Evolutionary conservation across 2,329 filamentous ascomycete species (phyloP).

Genomic region (Aureobasidium vineae): DNA sequence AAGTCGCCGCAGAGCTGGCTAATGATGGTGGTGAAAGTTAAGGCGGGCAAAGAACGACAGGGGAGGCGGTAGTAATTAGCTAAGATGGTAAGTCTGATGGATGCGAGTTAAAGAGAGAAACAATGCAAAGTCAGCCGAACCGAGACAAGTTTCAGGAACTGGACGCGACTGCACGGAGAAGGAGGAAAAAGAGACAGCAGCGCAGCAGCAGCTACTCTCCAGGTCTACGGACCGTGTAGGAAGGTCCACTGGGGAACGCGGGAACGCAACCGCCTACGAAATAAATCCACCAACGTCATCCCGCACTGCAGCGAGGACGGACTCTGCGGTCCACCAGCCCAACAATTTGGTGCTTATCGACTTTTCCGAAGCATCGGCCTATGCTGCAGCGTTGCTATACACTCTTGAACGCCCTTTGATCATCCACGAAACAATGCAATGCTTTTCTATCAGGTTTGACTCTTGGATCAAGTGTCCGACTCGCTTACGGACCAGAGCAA

Average conservation of each 20-base stretch:
- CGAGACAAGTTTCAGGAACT: constrained; percentile 26
- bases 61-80: constrained; percentile 6
- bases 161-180: background rate
- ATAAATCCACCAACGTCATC: constrained; percentile 18
- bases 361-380: constrained; percentile 11
- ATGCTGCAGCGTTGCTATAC: background rate
- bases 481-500: background rate
- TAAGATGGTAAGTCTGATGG: constrained; percentile 14
- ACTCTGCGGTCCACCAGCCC: constrained; percentile 9
- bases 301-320: background rate
- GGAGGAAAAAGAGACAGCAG: constrained; percentile 11
- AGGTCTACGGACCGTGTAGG: constrained; percentile 9
- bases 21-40: constrained; percentile 6
- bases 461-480: background rate
- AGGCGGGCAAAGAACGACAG: constrained; percentile 7
- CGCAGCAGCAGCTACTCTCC: background rate
- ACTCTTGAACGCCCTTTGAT: background rate
- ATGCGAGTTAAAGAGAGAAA: constrained; percentile 20
- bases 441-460: background rate
- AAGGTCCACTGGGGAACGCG: constrained; percentile 22
- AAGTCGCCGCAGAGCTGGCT: constrained; percentile 11
- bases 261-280: constrained; percentile 5
- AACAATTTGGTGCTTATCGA: constrained; percentile 22
- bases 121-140: constrained; percentile 22
- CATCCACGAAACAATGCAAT: background rate